A percentile compares a stretch with the other conserved stretches of the same genome.
phyloP scores from a whole-genome alignment of 73 alveolate genomes.

The Tetrahymena malaccensis region DNA sequence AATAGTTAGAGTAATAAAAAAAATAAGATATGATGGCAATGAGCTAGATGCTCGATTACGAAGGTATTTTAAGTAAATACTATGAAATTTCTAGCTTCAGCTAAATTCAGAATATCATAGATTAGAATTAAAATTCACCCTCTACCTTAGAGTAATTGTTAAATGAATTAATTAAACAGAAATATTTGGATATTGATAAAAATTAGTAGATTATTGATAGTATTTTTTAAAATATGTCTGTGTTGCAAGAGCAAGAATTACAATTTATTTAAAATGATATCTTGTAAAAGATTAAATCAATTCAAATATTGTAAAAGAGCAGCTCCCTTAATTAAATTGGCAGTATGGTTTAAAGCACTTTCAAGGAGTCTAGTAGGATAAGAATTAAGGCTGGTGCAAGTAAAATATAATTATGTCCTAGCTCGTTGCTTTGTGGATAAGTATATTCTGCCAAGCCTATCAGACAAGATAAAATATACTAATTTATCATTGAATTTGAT shows the following conservation, averaged over 20 bases:
- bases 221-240: too few relatives aligned
- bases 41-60: background rate
- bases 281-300: background rate
- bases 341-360: background rate
- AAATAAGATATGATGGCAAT: background rate
- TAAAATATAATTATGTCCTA: background rate
- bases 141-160: background rate
- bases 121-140: background rate
- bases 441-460: background rate
- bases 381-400: background rate
- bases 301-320: too few relatives aligned
- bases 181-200: background rate
- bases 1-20: background rate
- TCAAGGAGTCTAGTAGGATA: background rate
- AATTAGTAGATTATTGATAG: background rate
- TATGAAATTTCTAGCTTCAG: background rate
- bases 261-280: background rate
- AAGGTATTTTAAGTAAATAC: background rate
- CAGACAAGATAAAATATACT: background rate
- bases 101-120: background rate
- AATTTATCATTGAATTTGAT: background rate
- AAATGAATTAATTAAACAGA: background rate
- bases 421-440: background rate
- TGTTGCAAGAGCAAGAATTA: background rate
- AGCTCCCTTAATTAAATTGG: background rate